phyloP scores from a whole-genome alignment of 495 filamentous ascomycete species.

The Xylaria curta region DNA sequence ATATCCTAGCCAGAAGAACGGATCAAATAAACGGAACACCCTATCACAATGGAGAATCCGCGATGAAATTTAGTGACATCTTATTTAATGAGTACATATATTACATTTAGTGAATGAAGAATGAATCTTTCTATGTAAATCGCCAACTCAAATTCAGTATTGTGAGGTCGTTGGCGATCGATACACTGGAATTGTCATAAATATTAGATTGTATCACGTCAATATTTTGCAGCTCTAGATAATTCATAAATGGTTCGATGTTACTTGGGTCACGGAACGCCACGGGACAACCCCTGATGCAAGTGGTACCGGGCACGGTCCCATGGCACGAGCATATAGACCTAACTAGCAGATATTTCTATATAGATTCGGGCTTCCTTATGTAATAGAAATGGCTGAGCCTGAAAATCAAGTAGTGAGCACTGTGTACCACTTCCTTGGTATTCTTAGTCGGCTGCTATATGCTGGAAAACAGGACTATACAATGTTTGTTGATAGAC shows the following conservation, averaged over 20 bases:
- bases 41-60: too few relatives aligned
- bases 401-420: too few relatives aligned
- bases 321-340: neutral
- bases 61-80: neutral
- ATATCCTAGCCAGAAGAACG: too few relatives aligned
- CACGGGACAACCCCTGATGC: neutral
- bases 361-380: too few relatives aligned
- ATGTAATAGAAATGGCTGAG: too few relatives aligned
- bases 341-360: too few relatives aligned
- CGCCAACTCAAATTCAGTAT: neutral
- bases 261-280: neutral
- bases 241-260: neutral
- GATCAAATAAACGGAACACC: too few relatives aligned
- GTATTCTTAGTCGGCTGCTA: neutral
- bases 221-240: neutral
- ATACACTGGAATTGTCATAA: neutral
- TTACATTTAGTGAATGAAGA: neutral
- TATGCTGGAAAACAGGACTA: neutral
- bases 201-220: neutral
- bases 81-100: neutral
- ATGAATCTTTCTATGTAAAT: neutral
- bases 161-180: neutral
- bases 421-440: neutral
- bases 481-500: too few relatives aligned
- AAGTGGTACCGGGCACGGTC: neutral